Conservation (phyloP, 2,329 filamentous ascomycete species). For the Penicillium sp. region DNA sequence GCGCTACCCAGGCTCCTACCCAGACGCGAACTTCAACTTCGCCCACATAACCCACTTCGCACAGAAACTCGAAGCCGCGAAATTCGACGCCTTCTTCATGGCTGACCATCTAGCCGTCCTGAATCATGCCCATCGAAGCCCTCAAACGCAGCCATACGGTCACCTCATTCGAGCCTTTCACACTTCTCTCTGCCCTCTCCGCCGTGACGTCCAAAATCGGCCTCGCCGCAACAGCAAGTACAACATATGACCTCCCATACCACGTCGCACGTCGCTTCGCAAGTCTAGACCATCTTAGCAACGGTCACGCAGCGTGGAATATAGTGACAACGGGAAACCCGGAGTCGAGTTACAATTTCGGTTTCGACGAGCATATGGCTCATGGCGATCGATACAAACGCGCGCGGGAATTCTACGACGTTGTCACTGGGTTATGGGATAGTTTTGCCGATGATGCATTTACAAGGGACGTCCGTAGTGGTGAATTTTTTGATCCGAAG, state of each 20-base stretch:
- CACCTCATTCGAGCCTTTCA: slow-evolving; percentile 58
- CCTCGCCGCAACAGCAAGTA: slow-evolving; percentile 53
- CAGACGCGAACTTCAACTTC: slow-evolving; percentile 60
- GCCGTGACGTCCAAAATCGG: slow-evolving; percentile 51
- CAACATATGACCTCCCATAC: slow-evolving; percentile 54
- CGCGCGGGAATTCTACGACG: slow-evolving; percentile 54
- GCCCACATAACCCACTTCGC: slow-evolving; percentile 54
- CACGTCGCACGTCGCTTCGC: slow-evolving; percentile 55
- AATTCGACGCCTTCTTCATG: slow-evolving; percentile 59
- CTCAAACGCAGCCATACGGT: slow-evolving; percentile 58
- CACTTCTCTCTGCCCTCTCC: slow-evolving; percentile 51
- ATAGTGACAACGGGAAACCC: slow-evolving; percentile 55
- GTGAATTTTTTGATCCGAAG: slow-evolving; percentile 51
- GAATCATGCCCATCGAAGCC: slow-evolving; percentile 58
- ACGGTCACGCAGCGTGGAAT: slow-evolving; percentile 54
- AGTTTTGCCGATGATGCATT: slow-evolving; percentile 58
- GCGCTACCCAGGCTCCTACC: slow-evolving; percentile 55
- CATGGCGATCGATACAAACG: slow-evolving; percentile 52
- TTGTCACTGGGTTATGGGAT: slow-evolving; percentile 55
- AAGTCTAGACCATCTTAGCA: slow-evolving; percentile 51
- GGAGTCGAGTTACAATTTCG: slow-evolving; percentile 54
- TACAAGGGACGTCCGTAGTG: slow-evolving; percentile 47
- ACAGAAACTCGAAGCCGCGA: slow-evolving; percentile 53
- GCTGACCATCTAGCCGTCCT: slow-evolving; percentile 55
- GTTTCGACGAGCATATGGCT: slow-evolving; percentile 50